Evolutionary conservation across 768 basidiomycete species (phyloP), one percentile per base, ranked within the genome.

Genomic region (Trametes cubensis): DNA sequence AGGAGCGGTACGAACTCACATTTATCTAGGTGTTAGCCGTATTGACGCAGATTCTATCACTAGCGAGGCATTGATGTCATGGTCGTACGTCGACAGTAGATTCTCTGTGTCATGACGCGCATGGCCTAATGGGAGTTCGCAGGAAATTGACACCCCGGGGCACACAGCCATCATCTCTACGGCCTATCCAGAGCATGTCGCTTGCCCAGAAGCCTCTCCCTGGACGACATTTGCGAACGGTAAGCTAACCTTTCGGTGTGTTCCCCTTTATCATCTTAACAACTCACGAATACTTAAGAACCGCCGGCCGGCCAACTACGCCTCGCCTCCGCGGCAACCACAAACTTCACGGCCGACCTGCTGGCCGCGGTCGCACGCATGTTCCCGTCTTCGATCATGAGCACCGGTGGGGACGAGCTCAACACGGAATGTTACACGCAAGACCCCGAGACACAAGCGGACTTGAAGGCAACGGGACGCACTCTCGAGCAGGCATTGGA

Each of bases 251-350:
- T 10, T 14, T 26, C 28, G 6, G 17, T 1, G 1, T 0, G 21
- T 28, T 40, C 40, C 18, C 25, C 34, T 18, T 17, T n/a, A n/a
- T n/a, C n/a, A n/a, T n/a, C 18, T 67, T 0, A 30, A 26, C 8
- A 7, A 44, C 25, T 52, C 18, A 40, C 25, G 2, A 3, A 38
- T 7, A 17, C 4, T 28, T 30, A 60, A 68, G 79, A 82, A 59
- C 82, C 82, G 6, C 81, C 81, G 0, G 73, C 82, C 0, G 82
- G 82, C 2, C 81, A 82, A 60, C 75, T 82, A 2, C 77, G 78
- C 4, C 71, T 82, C 55, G 74, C 77, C 0, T 69, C 73, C 8
- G 47, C 70, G 4, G 66, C 64, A 0, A 75, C 73, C 7, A 67
- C 69, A 38, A 63, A 71, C 5, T 81, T 78, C 65, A 74, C 76